These are phyloP conservation scores for Lecanicillium sp. DNA, from an alignment of 2,329 filamentous ascomycete species.

Conservation along the genomic window DNA sequence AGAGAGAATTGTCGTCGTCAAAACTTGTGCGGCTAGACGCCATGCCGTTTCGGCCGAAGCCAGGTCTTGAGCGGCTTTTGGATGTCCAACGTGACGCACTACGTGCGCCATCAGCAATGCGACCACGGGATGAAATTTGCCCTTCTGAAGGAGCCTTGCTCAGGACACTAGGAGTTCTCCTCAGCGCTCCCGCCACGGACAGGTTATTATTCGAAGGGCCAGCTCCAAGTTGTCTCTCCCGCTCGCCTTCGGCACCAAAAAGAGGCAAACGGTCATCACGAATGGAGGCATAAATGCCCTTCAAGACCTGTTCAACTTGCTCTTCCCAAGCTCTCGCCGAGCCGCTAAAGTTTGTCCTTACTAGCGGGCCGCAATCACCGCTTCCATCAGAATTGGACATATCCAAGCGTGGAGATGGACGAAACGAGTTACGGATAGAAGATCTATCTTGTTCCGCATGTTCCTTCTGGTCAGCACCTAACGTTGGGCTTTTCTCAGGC, in stretches of 20 bases:
- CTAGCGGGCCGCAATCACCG: conserved; percentile 64
- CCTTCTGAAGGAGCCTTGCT: conserved; percentile 89
- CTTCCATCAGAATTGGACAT: conserved; percentile 29
- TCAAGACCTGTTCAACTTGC: conserved; percentile 83
- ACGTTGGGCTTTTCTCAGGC: conserved; percentile 30
- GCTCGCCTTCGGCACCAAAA: conserved; percentile 53
- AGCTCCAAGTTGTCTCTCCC: conserved; percentile 28
- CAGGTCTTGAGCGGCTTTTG: conserved; percentile 74
- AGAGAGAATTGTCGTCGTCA: conserved; percentile 82
- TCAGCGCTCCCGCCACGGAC: conserved; percentile 68
- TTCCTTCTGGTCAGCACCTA: conserved; percentile 24
- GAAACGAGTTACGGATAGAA: conserved; percentile 40
- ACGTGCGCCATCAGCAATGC: conserved; percentile 51
- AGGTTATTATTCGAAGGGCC: conserved; percentile 52
- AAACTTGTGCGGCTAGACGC: conserved; percentile 90
- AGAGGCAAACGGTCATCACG: conserved; percentile 79
- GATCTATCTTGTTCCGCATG: conserved; percentile 28
- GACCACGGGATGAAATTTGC: conserved; percentile 60
- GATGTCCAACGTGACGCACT: conserved; percentile 67
- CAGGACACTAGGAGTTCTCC: conserved; percentile 80
- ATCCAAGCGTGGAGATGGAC: conserved; percentile 37
- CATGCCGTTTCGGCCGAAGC: conserved; percentile 67
- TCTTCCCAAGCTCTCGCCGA: conserved; percentile 74
- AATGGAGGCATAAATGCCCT: conserved; percentile 86
- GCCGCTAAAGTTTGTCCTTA: conserved; percentile 69